Percentiles rank a stretch among this genome's conserved stretches.
phyloP scores from a whole-genome alignment of 805 yeast species.

The Metschnikowia peoriensis region DNA sequence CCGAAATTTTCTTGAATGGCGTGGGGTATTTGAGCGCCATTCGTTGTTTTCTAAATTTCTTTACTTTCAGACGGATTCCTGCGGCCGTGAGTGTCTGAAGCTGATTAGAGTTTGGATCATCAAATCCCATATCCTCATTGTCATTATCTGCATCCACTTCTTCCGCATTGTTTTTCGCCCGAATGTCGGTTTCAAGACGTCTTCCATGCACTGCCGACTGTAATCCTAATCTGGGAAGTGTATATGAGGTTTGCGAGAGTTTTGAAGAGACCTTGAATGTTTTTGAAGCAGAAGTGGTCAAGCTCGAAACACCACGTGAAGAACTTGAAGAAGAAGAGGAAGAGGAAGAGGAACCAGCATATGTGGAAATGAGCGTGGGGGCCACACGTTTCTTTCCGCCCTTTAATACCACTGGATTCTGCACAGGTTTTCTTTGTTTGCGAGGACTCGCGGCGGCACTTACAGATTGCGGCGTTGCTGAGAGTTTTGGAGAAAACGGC shows the following conservation, averaged over 20 bases:
- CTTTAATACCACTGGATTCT: constrained; percentile 63
- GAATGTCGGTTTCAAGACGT: constrained; percentile 10
- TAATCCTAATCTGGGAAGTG: constrained; percentile 62
- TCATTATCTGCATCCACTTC: constrained; percentile 41
- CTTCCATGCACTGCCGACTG: constrained; percentile 61
- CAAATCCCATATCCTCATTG: constrained; percentile 48
- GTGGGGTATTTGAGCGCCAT: constrained; percentile 36
- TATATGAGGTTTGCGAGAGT: constrained; percentile 46
- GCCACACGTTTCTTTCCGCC: constrained; percentile 76
- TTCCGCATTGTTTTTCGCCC: constrained; percentile 15
- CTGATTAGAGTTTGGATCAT: constrained; percentile 18
- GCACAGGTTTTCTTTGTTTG: constrained; percentile 16
- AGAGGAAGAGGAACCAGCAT: constrained; percentile 26
- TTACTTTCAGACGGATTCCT: constrained; percentile 33
- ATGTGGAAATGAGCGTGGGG: constrained; percentile 59
- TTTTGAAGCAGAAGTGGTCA: constrained; percentile 18
- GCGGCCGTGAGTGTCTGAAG: constrained; percentile 26
- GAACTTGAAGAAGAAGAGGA: neutral
- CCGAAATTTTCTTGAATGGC: constrained; percentile 34
- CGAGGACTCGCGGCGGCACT: constrained; percentile 5
- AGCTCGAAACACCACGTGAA: constrained; percentile 1
- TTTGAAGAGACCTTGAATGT: constrained; percentile 25
- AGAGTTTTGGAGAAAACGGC: neutral
- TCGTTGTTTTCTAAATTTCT: constrained; percentile 27
- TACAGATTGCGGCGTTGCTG: neutral